Base-by-base conservation (phyloP, 192 early-diverging fungal genomes). In the Endogone sp. region DNA sequence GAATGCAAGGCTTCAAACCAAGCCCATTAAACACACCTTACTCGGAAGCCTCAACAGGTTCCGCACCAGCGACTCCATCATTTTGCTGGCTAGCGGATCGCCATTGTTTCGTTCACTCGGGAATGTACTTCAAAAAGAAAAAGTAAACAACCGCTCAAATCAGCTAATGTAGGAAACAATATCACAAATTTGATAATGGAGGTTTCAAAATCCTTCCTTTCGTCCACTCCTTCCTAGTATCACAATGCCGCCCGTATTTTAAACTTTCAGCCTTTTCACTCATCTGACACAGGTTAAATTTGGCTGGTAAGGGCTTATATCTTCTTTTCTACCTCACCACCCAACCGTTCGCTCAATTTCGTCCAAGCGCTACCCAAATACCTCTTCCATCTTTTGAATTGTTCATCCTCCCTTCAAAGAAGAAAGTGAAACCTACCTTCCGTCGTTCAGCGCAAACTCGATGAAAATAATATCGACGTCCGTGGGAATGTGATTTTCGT, bases 41-140 rank as follows among this genome's bases (percentile, higher is more conserved):
- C 56, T 67, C 31, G 65, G 65, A 55, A 67, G 65, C 44, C 67
- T 57, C 28, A 61, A 37, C 27, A 69, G 21, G 59, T 69, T 69
- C 31, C 67, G 56, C 57, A 69, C 67, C 57, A 69, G 67, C 57
- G 59, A 32, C 60, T 69, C 67, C 67, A 69, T 69, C 56, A 69
- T 58, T 29, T 69, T 69, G 28, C 58, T 60, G 44, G 61, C 59
- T 4, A 58, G 59, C 8, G 37, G 57, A 23, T 60, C 67, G 22
- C 37, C 29, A 21, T 59, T 49, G n/a, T 25, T 30, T 22, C 56
- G 32, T 67, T 67, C 65, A 55, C 49, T 55, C 13, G 65, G 65
- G n/a, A 67, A 30, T 21, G 65, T 2, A 56, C 65, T 67, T 13
- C 3, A 56, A 56, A 65, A 31, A 31, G 2, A 32, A 4, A 6